phyloP scores from a whole-genome alignment of 1,139 yeast species.

The Diutina mesorugosa region DNA sequence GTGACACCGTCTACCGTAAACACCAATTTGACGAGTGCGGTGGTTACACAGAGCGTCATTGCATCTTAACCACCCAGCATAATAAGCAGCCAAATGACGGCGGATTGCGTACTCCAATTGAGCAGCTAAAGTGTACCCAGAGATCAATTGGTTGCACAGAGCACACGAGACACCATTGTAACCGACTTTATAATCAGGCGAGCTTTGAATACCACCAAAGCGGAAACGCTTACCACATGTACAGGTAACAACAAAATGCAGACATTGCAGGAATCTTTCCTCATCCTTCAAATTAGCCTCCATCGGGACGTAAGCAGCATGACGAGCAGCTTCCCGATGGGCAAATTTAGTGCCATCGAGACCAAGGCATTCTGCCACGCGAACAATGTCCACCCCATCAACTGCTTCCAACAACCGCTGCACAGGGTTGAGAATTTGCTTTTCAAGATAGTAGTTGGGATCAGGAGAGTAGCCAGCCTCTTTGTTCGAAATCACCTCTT shows the following conservation, averaged over 20 bases:
- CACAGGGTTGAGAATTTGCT: slow-evolving; percentile 84
- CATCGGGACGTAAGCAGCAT: slow-evolving; percentile 52
- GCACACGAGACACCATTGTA: slow-evolving; percentile 64
- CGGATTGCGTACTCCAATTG: slow-evolving; percentile 69
- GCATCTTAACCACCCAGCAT: slow-evolving; percentile 77
- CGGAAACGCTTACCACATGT: slow-evolving; percentile 48
- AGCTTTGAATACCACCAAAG: slow-evolving; percentile 64
- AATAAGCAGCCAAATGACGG: slow-evolving; percentile 58
- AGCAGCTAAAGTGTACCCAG: slow-evolving; percentile 30
- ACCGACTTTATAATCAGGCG: slow-evolving; percentile 44
- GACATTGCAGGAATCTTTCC: slow-evolving; percentile 66
- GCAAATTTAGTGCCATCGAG: slow-evolving; percentile 59
- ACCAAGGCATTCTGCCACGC: slow-evolving; percentile 69
- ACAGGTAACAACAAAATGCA: slow-evolving; percentile 45
- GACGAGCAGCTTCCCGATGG: slow-evolving; percentile 20
- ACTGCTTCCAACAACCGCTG: slow-evolving; percentile 78
- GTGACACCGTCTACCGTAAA: slow-evolving; percentile 80
- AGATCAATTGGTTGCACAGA: slow-evolving; percentile 29
- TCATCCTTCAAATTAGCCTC: slow-evolving; percentile 74
- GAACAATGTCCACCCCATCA: slow-evolving; percentile 73
- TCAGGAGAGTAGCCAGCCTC: slow-evolving; percentile 48
- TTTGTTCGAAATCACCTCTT: slow-evolving; percentile 47
- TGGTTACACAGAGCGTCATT: slow-evolving; percentile 78
- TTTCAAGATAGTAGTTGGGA: slow-evolving; percentile 65
- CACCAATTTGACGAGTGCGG: slow-evolving; percentile 75